A percentile compares a stretch with the other conserved stretches of the same genome.
Conservation (phyloP, 1,139 yeast genomes). For the Yamadazyma kanchanaburiensis region DNA sequence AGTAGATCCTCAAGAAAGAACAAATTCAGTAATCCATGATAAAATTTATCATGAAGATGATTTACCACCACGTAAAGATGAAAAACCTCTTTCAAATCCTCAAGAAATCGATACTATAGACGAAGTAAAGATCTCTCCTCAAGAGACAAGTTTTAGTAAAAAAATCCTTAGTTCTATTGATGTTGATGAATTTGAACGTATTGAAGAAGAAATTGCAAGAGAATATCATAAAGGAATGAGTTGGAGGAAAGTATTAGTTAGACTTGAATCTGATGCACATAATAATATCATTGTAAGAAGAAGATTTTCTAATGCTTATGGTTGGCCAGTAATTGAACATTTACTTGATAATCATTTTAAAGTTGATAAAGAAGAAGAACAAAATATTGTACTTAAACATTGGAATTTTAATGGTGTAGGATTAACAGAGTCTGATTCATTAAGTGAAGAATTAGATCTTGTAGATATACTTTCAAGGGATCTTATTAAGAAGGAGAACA, state of each 20-base stretch:
- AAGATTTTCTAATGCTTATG: conserved; percentile 88
- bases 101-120: conserved; percentile 41
- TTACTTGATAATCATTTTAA: conserved; percentile 44
- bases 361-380: conserved; percentile 11
- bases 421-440: conserved; percentile 6
- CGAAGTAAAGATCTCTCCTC: conserved; percentile 52
- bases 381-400: conserved; percentile 2
- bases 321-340: conserved; percentile 93
- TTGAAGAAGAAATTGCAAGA: conserved; percentile 85
- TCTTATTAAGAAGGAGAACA: conserved; percentile 29
- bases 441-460: conserved; percentile 26
- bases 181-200: conserved; percentile 18
- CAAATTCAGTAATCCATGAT: conserved; percentile 38
- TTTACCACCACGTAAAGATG: conserved; percentile 13
- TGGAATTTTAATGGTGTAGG: conserved; percentile 10
- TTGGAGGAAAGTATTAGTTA: conserved; percentile 92
- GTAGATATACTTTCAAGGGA: conserved; percentile 35
- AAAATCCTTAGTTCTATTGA: conserved; percentile 21
- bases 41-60: conserved; percentile 36
- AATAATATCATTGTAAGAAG: conserved; percentile 89
- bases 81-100: neutral
- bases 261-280: conserved; percentile 90
- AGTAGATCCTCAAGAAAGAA: conserved; percentile 51
- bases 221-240: conserved; percentile 81
- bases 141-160: conserved; percentile 9